Evolutionary conservation across 768 basidiomycete genomes (phyloP).

Genomic region (Podaxis carcinomalis): DNA sequence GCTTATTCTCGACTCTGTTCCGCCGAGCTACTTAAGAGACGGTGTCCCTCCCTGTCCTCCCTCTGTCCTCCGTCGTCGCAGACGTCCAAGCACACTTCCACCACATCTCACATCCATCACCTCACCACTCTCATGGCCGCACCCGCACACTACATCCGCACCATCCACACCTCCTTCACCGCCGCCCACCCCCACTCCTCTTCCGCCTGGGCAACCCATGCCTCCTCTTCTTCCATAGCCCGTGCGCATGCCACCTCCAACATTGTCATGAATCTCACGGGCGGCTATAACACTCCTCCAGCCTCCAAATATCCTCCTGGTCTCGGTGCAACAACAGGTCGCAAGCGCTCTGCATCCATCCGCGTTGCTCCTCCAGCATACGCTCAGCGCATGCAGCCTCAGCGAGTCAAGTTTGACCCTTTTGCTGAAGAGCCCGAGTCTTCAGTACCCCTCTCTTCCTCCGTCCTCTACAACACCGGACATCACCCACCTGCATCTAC

Average conservation of each 20-base stretch:
- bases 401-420: conserved; percentile 29
- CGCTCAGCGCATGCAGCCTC: conserved; percentile 7
- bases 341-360: conserved; percentile 19
- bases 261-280: conserved; percentile 20
- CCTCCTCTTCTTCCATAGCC: conserved; percentile 14
- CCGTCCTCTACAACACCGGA: conserved; percentile 1
- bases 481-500: background rate
- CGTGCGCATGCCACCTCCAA: conserved; percentile 17
- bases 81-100: background rate
- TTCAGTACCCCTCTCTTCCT: background rate
- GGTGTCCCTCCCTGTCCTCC: background rate
- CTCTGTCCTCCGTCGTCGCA: background rate
- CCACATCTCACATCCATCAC: background rate
- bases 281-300: background rate
- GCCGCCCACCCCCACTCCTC: conserved; percentile 19
- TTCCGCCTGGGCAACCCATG: conserved; percentile 21
- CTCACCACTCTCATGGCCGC: conserved; percentile 14
- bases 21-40: conserved; percentile 1
- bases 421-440: conserved; percentile 28
- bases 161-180: conserved; percentile 37
- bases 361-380: conserved; percentile 16
- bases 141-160: conserved; percentile 34
- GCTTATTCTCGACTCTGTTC: background rate
- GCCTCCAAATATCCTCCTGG: conserved; percentile 6
- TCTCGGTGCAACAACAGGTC: conserved; percentile 1